These are phyloP conservation scores for Neoboletus brunneissimus DNA, from an alignment of 768 basidiomycete species.

Conservation along the genomic window DNA sequence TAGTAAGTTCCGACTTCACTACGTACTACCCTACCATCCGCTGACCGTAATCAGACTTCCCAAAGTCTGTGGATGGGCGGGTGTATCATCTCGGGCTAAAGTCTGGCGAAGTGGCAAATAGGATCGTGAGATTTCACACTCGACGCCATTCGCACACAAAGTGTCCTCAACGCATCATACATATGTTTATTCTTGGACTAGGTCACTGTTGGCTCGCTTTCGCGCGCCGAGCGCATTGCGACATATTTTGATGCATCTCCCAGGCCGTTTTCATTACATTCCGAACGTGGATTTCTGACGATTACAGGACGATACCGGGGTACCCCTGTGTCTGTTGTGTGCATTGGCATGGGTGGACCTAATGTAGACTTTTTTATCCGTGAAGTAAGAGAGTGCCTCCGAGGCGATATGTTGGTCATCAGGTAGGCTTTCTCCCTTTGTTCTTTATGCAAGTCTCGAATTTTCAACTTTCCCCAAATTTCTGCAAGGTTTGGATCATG, in stretches of 20 bases:
- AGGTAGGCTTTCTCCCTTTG: conserved; percentile 32
- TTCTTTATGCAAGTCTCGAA: not conserved
- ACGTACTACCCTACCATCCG: not conserved
- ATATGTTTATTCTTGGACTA: conserved; percentile 25
- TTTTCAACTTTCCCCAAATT: not conserved
- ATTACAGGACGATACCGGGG: conserved; percentile 65
- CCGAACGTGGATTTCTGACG: conserved; percentile 75
- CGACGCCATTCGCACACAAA: not conserved
- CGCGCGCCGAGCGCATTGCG: conserved; percentile 62
- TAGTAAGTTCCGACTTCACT: conserved; percentile 44
- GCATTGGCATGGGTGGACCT: conserved; percentile 80
- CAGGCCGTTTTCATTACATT: conserved; percentile 57
- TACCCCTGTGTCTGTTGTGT: conserved; percentile 66
- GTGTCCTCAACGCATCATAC: not conserved
- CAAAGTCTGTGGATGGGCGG: conserved; percentile 65
- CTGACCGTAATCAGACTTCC: conserved; percentile 55
- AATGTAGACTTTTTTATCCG: conserved; percentile 87
- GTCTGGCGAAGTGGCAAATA: conserved; percentile 76
- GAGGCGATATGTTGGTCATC: conserved; percentile 55
- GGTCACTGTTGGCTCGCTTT: conserved; percentile 74
- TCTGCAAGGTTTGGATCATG: conserved; percentile 72
- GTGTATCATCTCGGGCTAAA: conserved; percentile 79
- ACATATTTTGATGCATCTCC: conserved; percentile 57
- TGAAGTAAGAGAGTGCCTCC: conserved; percentile 71
- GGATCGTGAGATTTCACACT: conserved; percentile 50